Evolutionary conservation across 768 basidiomycete species (phyloP).

Genomic region (Lactarius evosmus): DNA sequence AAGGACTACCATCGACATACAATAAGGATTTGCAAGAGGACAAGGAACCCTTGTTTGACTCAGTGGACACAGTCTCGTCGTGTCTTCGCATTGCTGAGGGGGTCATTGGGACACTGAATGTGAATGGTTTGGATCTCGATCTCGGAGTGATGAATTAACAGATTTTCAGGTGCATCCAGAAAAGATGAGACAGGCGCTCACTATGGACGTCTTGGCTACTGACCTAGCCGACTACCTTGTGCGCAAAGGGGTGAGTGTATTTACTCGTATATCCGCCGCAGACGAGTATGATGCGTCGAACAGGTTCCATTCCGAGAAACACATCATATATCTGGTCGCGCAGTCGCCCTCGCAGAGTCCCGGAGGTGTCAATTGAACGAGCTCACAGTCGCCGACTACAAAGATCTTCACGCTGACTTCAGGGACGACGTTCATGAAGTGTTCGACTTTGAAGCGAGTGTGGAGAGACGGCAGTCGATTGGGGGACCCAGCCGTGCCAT

Average conservation of each 20-base stretch:
- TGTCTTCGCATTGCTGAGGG: conserved; percentile 93
- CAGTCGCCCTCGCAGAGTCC: conserved; percentile 90
- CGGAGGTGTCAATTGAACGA: conserved; percentile 77
- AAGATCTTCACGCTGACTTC: conserved; percentile 72
- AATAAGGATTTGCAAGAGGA: conserved; percentile 99
- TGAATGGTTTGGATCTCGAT: conserved; percentile 36
- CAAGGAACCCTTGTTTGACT: conserved; percentile 95
- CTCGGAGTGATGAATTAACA: background rate
- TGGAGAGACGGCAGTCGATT: conserved; percentile 88
- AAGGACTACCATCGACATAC: conserved; percentile 97
- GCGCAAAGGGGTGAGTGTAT: conserved; percentile 82
- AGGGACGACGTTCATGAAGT: conserved; percentile 75
- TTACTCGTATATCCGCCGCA: background rate
- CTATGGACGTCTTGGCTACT: conserved; percentile 98
- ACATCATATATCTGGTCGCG: conserved; percentile 95
- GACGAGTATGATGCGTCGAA: conserved; percentile 12
- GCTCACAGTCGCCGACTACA: conserved; percentile 76
- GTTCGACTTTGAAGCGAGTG: conserved; percentile 94
- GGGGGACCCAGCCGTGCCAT: conserved; percentile 87
- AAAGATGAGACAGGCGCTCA: conserved; percentile 87
- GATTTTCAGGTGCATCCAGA: conserved; percentile 70
- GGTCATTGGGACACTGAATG: conserved; percentile 86
- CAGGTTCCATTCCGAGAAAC: conserved; percentile 98
- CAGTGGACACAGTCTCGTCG: conserved; percentile 84
- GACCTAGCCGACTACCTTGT: conserved; percentile 98